Conservation (phyloP, 2,329 filamentous ascomycete species). For the Apiospora saccharicola region DNA sequence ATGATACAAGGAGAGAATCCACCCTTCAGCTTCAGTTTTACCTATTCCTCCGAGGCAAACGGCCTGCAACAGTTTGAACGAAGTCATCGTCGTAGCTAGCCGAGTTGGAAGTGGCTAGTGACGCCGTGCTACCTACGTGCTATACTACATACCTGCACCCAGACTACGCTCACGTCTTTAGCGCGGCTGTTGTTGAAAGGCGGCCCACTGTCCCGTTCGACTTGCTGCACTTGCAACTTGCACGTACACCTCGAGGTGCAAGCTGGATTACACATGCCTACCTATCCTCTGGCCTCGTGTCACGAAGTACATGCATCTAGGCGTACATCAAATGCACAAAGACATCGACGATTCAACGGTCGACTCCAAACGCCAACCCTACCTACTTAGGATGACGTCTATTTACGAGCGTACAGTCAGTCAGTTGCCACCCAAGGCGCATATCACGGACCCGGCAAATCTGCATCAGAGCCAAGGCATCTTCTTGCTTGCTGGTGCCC, state of each 20-base stretch:
- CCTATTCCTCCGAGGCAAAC: background rate
- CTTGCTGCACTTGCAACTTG: background rate
- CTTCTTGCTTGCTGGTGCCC: background rate
- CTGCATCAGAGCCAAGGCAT: slow-evolving; percentile 9
- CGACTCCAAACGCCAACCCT: background rate
- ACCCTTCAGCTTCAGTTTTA: background rate
- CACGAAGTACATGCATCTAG: background rate
- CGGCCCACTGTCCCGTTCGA: background rate
- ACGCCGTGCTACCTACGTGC: background rate
- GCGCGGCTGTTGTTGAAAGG: background rate
- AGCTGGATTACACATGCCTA: background rate
- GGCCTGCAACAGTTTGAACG: background rate
- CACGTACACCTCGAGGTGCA: background rate
- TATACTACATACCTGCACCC: background rate
- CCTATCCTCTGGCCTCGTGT: background rate
- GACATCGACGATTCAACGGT: slow-evolving; percentile 1
- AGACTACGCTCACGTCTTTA: background rate
- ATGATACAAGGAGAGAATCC: background rate
- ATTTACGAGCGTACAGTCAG: background rate
- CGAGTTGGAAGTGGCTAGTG: background rate
- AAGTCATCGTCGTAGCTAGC: background rate
- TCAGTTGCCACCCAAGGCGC: slow-evolving; percentile 3
- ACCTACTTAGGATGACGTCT: background rate
- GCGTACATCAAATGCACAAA: slow-evolving; percentile 8
- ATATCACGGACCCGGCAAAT: background rate